Conservation (phyloP, 1,284 basidiomycete species). For the Tilletiopsis washingtonensis region DNA sequence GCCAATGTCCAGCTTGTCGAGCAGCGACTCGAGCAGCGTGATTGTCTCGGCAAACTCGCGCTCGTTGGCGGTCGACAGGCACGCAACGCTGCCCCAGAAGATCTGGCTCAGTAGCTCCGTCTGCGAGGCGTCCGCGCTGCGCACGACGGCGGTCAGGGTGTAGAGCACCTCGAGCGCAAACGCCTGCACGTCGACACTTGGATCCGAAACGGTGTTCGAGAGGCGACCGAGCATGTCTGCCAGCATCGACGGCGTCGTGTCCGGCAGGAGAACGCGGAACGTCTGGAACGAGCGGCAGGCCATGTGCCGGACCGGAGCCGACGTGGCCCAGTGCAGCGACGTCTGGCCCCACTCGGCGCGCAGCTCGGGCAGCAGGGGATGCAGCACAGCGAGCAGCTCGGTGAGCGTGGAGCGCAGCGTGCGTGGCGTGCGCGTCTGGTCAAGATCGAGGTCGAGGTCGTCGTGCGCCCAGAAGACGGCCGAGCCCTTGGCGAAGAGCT, state of each 20-base stretch:
- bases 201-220: conserved; percentile 72
- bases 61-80: conserved; percentile 74
- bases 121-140: conserved; percentile 56
- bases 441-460: conserved; percentile 20
- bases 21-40: conserved; percentile 61
- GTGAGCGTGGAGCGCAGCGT: conserved; percentile 61
- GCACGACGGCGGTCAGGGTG: conserved; percentile 65
- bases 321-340: conserved; percentile 75
- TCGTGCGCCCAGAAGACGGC: conserved; percentile 22
- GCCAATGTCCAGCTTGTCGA: conserved; percentile 67
- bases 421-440: conserved; percentile 46
- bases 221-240: conserved; percentile 73
- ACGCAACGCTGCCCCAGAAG: conserved; percentile 79
- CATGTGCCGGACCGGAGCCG: conserved; percentile 73
- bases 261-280: conserved; percentile 74
- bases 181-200: conserved; percentile 62
- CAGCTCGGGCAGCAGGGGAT: conserved; percentile 55
- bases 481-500: conserved; percentile 58
- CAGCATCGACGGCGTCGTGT: conserved; percentile 64
- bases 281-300: conserved; percentile 84
- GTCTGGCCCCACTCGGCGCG: conserved; percentile 73
- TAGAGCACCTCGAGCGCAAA: conserved; percentile 77
- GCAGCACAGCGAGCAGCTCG: conserved; percentile 63
- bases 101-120: conserved; percentile 64
- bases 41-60: conserved; percentile 68